Conservation (phyloP, 2,329 filamentous ascomycete genomes). For the Alternaria panax region DNA sequence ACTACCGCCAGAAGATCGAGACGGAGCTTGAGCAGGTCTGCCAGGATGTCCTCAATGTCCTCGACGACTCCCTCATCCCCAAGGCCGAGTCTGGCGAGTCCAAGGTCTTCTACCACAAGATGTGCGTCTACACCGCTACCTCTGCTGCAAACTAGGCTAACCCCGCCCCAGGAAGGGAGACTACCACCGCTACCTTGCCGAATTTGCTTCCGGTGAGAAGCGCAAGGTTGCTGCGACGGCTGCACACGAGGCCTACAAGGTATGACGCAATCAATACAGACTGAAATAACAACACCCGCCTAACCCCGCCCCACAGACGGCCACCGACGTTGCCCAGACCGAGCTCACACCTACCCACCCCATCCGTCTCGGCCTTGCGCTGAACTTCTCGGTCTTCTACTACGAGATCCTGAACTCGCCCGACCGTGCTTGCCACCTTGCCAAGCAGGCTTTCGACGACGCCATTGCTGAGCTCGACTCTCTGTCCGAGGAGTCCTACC, state of each 20-base stretch:
- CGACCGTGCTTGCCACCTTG: constrained; percentile 95
- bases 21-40: constrained; percentile 96
- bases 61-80: constrained; percentile 92
- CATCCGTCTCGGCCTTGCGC: constrained; percentile 94
- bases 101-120: constrained; percentile 99
- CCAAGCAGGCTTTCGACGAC: constrained; percentile 99
- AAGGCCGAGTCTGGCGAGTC: constrained; percentile 96
- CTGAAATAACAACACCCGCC: constrained; percentile 22
- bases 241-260: constrained; percentile 97
- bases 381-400: constrained; percentile 99
- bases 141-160: constrained; percentile 23
- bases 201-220: constrained; percentile 93
- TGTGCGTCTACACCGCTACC: constrained; percentile 66
- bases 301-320: constrained; percentile 68
- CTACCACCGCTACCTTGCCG: constrained; percentile 93
- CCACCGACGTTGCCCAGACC: constrained; percentile 97
- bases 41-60: constrained; percentile 94
- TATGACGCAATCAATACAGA: constrained; percentile 56
- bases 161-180: constrained; percentile 80
- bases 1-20: constrained; percentile 99
- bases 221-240: constrained; percentile 86
- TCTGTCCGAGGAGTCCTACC: constrained; percentile 96
- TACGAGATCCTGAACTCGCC: constrained; percentile 99
- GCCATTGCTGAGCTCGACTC: constrained; percentile 99
- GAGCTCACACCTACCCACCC: constrained; percentile 97